Evolutionary conservation across 2,329 filamentous ascomycete genomes (phyloP).

Genomic region (Rutstroemia sp.): DNA sequence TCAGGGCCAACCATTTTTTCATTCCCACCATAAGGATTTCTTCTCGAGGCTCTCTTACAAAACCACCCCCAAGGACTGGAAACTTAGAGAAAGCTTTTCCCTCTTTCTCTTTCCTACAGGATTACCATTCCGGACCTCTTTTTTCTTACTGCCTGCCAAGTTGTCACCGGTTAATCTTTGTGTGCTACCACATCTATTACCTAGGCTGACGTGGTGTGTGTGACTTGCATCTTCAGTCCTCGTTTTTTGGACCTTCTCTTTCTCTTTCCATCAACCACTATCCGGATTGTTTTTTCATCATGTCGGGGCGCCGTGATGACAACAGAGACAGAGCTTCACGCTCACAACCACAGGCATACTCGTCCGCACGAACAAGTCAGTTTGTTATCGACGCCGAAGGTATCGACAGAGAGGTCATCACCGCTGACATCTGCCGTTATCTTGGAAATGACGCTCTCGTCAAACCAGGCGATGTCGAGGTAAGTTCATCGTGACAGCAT

Average conservation of each 20-base stretch:
- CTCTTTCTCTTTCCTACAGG: neutral
- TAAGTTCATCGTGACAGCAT: slow-evolving; percentile 34
- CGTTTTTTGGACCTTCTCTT: slow-evolving; percentile 23
- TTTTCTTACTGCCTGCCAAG: slow-evolving; percentile 12
- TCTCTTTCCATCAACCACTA: slow-evolving; percentile 27
- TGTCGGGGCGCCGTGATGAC: slow-evolving; percentile 13
- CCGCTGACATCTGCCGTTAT: slow-evolving; percentile 77
- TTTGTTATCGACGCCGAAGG: slow-evolving; percentile 76
- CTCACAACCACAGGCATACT: slow-evolving; percentile 32
- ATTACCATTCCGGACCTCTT: slow-evolving; percentile 13
- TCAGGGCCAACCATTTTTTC: slow-evolving; percentile 11
- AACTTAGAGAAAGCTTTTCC: slow-evolving; percentile 4
- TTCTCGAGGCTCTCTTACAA: slow-evolving; percentile 19
- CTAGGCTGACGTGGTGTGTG: slow-evolving; percentile 30
- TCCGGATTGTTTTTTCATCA: slow-evolving; percentile 12
- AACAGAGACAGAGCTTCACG: slow-evolving; percentile 17
- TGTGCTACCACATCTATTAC: slow-evolving; percentile 22
- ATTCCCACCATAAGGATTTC: slow-evolving; percentile 14
- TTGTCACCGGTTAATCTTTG: slow-evolving; percentile 10
- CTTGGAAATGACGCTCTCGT: slow-evolving; percentile 76
- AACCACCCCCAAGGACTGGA: slow-evolving; percentile 6
- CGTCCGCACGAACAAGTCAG: slow-evolving; percentile 54
- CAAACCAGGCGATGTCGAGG: slow-evolving; percentile 66
- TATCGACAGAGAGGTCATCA: slow-evolving; percentile 78
- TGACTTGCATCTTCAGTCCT: slow-evolving; percentile 27